Percentiles rank a stretch among this genome's conserved stretches.
phyloP scores from a whole-genome alignment of 2,329 filamentous ascomycete genomes.

The Aspergillus luchuensis region DNA sequence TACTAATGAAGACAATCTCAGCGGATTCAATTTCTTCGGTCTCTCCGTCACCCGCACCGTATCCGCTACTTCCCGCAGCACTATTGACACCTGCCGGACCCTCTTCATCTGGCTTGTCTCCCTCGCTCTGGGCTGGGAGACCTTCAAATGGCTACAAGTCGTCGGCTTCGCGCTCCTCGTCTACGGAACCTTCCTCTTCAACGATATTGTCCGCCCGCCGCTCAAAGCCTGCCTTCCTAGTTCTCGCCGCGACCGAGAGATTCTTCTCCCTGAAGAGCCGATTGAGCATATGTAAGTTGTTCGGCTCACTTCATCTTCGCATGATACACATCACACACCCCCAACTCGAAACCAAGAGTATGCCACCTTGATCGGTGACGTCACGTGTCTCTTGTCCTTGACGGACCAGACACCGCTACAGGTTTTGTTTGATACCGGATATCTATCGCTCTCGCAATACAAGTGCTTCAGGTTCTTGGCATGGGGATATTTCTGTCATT shows the following conservation, averaged over 20 bases:
- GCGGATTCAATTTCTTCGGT: conserved; percentile 98
- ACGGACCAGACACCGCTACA: neutral
- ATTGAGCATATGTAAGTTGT: conserved; percentile 64
- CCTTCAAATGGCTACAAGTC: conserved; percentile 96
- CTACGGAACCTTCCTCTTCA: conserved; percentile 96
- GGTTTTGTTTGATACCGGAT: too few species aligned
- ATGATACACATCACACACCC: neutral
- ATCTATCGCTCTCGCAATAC: neutral
- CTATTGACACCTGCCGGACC: conserved; percentile 95
- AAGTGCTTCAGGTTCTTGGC: conserved; percentile 4
- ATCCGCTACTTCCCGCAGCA: conserved; percentile 89
- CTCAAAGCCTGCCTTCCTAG: conserved; percentile 65
- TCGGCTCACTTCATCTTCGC: neutral
- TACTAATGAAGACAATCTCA: conserved; percentile 39
- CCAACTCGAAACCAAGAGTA: too few species aligned
- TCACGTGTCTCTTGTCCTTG: neutral
- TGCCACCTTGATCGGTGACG: neutral
- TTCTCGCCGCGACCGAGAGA: conserved; percentile 54
- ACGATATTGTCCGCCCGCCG: conserved; percentile 85
- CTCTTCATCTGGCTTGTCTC: conserved; percentile 96
- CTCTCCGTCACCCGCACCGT: conserved; percentile 87
- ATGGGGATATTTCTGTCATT: neutral
- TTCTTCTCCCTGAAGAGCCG: conserved; percentile 75
- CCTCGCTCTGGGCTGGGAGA: conserved; percentile 91
- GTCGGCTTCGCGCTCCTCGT: conserved; percentile 84